Conservation (phyloP, 2,329 filamentous ascomycete species). For the Aplosporella prunicola region DNA sequence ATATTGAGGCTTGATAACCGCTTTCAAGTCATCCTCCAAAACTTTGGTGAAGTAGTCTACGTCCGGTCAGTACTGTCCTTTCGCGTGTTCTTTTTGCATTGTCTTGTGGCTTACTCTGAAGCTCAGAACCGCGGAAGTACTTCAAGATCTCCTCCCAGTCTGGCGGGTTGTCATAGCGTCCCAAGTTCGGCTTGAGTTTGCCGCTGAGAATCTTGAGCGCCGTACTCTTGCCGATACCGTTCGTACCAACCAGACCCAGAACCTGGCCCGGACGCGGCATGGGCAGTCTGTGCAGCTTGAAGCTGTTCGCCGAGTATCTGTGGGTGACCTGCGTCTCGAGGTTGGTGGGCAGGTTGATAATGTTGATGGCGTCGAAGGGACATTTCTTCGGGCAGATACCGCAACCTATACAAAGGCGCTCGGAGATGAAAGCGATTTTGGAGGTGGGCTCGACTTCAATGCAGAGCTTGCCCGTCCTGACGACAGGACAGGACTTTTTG, state of each 20-base stretch:
- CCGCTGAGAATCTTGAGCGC: constrained; percentile 97
- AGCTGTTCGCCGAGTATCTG: constrained; percentile 98
- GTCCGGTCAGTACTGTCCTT: constrained; percentile 15
- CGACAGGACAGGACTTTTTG: constrained; percentile 97
- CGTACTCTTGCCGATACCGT: constrained; percentile 99
- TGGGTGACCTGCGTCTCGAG: constrained; percentile 97
- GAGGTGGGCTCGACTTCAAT: constrained; percentile 86
- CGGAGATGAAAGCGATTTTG: constrained; percentile 96
- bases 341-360: constrained; percentile 99
- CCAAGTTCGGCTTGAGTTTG: constrained; percentile 96
- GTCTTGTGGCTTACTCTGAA: constrained; percentile 63
- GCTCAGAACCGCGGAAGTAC: constrained; percentile 93
- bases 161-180: constrained; percentile 87
- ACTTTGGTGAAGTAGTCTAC: constrained; percentile 97
- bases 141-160: constrained; percentile 99
- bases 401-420: constrained; percentile 91
- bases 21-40: constrained; percentile 92
- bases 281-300: constrained; percentile 95
- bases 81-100: background rate
- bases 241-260: constrained; percentile 91
- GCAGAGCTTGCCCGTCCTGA: constrained; percentile 92
- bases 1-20: constrained; percentile 98
- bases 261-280: constrained; percentile 95
- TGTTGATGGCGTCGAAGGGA: constrained; percentile 96
- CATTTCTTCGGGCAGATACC: constrained; percentile 99